Evolutionary conservation across 2,329 filamentous ascomycete species (phyloP).

Genomic region (Chaetomium strumarium): DNA sequence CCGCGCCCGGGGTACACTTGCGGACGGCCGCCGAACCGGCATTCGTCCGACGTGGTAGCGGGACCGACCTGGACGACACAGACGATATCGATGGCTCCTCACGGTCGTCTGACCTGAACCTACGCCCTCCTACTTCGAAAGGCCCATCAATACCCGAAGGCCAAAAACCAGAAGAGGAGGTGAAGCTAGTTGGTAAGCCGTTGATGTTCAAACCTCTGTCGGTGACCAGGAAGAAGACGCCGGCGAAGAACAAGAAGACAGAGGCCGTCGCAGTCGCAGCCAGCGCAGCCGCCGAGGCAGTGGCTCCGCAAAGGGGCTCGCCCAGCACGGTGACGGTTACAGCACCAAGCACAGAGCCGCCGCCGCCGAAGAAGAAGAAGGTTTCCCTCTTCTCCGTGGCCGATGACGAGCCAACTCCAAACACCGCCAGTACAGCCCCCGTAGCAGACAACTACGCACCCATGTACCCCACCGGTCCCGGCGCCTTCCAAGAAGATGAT

Average conservation of each 20-base stretch:
- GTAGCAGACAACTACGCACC: slow-evolving; percentile 42
- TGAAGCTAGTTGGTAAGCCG: slow-evolving; percentile 69
- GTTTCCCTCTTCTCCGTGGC: slow-evolving; percentile 65
- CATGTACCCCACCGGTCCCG: slow-evolving; percentile 36
- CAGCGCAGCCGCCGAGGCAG: slow-evolving; percentile 16
- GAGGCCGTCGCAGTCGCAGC: slow-evolving; percentile 23
- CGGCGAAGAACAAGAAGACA: slow-evolving; percentile 60
- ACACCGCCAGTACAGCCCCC: slow-evolving; percentile 22
- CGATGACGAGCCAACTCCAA: slow-evolving; percentile 31
- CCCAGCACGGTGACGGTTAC: slow-evolving; percentile 9
- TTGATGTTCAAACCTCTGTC: slow-evolving; percentile 88
- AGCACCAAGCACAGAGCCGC: slow-evolving; percentile 1
- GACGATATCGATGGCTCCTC: slow-evolving; percentile 17
- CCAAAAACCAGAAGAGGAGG: slow-evolving; percentile 55
- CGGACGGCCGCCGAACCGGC: slow-evolving; percentile 80
- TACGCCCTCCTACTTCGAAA: slow-evolving; percentile 37
- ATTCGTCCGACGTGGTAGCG: slow-evolving; percentile 57
- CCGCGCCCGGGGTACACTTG: slow-evolving; percentile 59
- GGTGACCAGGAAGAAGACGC: slow-evolving; percentile 59
- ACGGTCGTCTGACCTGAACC: slow-evolving; percentile 25
- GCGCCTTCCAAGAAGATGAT: slow-evolving; percentile 24
- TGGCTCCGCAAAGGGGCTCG: slow-evolving; percentile 15
- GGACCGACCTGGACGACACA: slow-evolving; percentile 11
- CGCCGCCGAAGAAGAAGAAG: slow-evolving; percentile 45
- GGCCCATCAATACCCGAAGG: slow-evolving; percentile 48